These are phyloP conservation scores for Suillus paluster DNA, from an alignment of 768 basidiomycete species.

Conservation along the genomic window DNA sequence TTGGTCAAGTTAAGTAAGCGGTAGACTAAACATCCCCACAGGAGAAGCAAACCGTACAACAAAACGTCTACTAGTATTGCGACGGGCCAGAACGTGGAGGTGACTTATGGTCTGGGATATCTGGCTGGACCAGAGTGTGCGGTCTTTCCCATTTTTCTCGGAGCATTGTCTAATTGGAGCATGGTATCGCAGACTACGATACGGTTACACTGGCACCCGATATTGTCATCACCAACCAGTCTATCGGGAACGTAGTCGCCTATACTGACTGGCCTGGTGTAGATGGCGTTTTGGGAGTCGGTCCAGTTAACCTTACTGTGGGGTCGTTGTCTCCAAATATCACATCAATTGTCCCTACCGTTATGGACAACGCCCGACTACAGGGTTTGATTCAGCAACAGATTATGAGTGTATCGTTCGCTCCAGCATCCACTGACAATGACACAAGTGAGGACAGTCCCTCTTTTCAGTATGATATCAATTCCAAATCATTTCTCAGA, in stretches of 20 bases:
- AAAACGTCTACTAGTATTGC: conserved; percentile 15
- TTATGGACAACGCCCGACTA: not conserved
- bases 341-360: not conserved
- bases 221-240: not conserved
- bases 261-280: not conserved
- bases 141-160: not conserved
- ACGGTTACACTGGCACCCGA: not conserved
- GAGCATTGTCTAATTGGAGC: not conserved
- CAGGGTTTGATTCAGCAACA: not conserved
- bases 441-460: not conserved
- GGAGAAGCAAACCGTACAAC: conserved; percentile 14
- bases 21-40: not conserved
- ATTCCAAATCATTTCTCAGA: not conserved
- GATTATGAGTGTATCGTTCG: not conserved
- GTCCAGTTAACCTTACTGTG: not conserved
- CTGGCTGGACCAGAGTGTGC: conserved; percentile 39
- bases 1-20: not conserved
- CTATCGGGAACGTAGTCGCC: not conserved
- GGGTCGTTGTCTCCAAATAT: not conserved
- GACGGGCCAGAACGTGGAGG: conserved; percentile 12
- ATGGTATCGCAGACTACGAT: not conserved
- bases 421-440: not conserved
- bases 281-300: not conserved
- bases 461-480: not conserved
- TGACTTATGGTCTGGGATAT: conserved; percentile 3